Evolutionary conservation across 768 basidiomycete species (phyloP), one percentile per base, ranked within the genome.

Genomic region (Boletus reticuloceps): DNA sequence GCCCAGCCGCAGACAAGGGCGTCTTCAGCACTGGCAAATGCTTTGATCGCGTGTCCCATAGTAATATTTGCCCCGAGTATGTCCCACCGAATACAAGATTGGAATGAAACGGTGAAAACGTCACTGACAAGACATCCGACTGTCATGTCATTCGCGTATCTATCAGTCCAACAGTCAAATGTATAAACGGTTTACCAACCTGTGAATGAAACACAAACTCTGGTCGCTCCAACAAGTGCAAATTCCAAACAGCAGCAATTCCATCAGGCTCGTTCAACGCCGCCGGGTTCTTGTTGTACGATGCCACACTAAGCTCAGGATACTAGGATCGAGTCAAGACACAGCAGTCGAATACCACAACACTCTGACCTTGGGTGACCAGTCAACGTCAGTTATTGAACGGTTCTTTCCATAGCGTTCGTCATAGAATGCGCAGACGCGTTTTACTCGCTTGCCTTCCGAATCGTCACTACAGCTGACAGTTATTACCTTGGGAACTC

Each of bases 121-220:
- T 87, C 8, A 98, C 92, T 1, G 96, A 97, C 19, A 99, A 84
- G 36, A 98, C 94, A 66, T 99, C 97, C 45, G 97, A 98, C 97
- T 98, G 69, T 47, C 44, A 49, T 98, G 69, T 47, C 44, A 49
- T 53, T 13, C 22, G 29, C n/a, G 16, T 54, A 31, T 20, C 46
- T 17, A 41, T 64, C 37, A 58, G 47, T 10, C 46, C 42, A 47
- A 50, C 39, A 36, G 49, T 38, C 10, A 39, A 22, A 20, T 19
- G 13, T 16, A 29, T 17, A 4, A 20, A 51, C 36, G 44, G 42
- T 37, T 58, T 50, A 73, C 85, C 47, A 55, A 97, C 96, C 78
- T 97, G 97, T 3, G 97, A 94, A 69, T 99, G 97, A 74, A 99
- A 98, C 51, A 98, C 83, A 60, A 98, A 99, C 69, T 99, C 97